Evolutionary conservation across 495 filamentous ascomycete species (phyloP).

Genomic region (Lepidopterella palustris): DNA sequence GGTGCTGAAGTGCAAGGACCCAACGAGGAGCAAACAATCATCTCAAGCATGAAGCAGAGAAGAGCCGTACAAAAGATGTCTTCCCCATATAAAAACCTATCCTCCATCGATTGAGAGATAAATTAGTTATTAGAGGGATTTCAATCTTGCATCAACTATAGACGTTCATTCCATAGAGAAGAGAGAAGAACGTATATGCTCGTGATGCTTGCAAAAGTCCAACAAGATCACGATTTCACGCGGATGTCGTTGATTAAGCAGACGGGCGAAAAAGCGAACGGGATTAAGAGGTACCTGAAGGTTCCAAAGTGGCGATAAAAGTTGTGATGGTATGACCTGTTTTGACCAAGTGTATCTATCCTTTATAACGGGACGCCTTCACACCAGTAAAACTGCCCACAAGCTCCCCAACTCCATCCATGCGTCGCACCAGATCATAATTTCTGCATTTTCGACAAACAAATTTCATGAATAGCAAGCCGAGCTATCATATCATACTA

Average conservation of each 20-base stretch:
- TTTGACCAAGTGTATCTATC: too few species aligned
- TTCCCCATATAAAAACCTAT: slow-evolving; percentile 1
- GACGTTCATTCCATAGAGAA: slow-evolving; percentile 58
- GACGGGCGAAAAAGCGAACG: not conserved
- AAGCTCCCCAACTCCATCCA: too few species aligned
- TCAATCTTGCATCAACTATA: slow-evolving; percentile 71
- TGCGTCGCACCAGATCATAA: too few species aligned
- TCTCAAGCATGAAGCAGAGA: not conserved
- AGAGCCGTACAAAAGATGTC: not conserved
- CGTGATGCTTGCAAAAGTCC: slow-evolving; percentile 41
- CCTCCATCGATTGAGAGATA: not conserved
- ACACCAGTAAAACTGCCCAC: too few species aligned
- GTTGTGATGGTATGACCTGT: too few species aligned
- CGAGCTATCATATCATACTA: too few species aligned
- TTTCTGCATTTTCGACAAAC: too few species aligned
- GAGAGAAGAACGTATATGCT: slow-evolving; percentile 65
- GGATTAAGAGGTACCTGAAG: not conserved
- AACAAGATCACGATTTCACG: too few species aligned
- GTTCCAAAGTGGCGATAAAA: too few species aligned
- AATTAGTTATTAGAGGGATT: slow-evolving; percentile 3
- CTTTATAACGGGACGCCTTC: too few species aligned
- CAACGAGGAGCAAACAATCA: not conserved
- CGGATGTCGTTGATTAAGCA: not conserved
- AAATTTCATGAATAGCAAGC: too few species aligned
- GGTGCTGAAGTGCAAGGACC: not conserved